Evolutionary conservation across 163 green algal species (phyloP).

Genomic region (Chlamydomonas reinhardtii): DNA sequence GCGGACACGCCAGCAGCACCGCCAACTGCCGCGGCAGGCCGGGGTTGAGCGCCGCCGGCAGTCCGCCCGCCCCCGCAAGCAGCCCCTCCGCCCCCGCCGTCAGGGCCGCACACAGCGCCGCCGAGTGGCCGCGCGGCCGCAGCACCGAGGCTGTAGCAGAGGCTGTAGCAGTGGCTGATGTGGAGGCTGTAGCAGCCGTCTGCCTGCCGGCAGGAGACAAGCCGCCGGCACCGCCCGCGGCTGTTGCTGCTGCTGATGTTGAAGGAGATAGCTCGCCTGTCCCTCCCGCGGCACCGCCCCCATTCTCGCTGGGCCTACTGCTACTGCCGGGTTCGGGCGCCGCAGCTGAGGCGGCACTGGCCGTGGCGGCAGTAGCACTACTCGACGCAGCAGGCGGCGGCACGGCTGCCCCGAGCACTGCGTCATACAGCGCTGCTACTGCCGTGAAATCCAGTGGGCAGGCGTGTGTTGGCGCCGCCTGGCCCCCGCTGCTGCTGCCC

Average conservation of each 20-base stretch:
- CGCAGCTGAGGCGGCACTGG: no score
- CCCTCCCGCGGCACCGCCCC: no score
- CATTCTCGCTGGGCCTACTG: no score
- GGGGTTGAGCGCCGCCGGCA: constrained; percentile 44
- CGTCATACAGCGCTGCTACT: constrained; percentile 35
- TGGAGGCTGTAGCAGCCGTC: background rate
- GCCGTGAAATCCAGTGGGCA: constrained; percentile 37
- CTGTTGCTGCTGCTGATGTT: background rate
- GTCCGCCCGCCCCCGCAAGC: background rate
- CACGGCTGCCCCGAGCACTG: background rate
- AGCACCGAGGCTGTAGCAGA: no score
- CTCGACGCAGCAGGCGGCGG: no score
- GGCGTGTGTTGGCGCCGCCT: background rate
- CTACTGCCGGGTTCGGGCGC: background rate
- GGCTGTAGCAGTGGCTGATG: background rate
- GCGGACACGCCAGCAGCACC: constrained; percentile 59
- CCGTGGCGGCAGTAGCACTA: background rate
- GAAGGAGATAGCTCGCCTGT: background rate
- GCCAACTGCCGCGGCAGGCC: constrained; percentile 59
- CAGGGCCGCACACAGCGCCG: background rate
- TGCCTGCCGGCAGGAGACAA: background rate
- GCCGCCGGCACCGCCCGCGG: no score
- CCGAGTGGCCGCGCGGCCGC: background rate
- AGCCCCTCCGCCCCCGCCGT: constrained; percentile 22
- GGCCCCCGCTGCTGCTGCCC: background rate